These are phyloP conservation scores for Vachellia pachyceras DNA, from an alignment of 306 rosid species.

Conservation along the genomic window DNA sequence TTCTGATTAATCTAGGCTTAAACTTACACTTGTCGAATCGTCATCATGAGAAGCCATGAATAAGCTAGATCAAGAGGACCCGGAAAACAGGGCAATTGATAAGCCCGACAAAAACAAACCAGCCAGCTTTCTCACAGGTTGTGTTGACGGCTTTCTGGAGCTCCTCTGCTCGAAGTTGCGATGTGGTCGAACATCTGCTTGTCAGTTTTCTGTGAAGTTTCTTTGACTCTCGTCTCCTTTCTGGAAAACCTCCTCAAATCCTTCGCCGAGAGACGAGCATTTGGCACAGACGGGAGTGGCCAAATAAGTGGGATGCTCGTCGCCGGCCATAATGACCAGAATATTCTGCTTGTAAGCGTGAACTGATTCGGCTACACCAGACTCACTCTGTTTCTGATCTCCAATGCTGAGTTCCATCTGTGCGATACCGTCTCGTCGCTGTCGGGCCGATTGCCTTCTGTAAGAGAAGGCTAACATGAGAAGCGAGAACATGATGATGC, in stretches of 20 bases:
- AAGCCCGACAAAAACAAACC: background rate
- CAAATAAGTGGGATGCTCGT: constrained; percentile 70
- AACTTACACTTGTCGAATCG: constrained; percentile 11
- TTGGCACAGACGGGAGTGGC: constrained; percentile 65
- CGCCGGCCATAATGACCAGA: constrained; percentile 89
- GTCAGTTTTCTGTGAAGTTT: constrained; percentile 18
- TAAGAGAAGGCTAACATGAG: constrained; percentile 73
- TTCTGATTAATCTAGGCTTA: background rate
- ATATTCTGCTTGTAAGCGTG: constrained; percentile 58
- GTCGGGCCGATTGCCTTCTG: constrained; percentile 35
- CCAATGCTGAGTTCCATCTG: constrained; percentile 46
- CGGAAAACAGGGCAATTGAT: background rate
- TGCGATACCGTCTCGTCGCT: background rate
- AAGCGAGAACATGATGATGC: constrained; percentile 64
- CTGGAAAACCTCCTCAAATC: background rate
- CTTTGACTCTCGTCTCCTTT: background rate
- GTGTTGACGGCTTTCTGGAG: constrained; percentile 26
- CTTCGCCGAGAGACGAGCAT: constrained; percentile 19
- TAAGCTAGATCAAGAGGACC: background rate
- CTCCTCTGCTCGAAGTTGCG: background rate
- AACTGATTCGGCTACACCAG: constrained; percentile 13
- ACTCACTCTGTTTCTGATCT: constrained; percentile 39
- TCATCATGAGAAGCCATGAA: background rate
- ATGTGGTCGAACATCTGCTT: constrained; percentile 24
- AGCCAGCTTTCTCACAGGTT: constrained; percentile 32